Conservation (phyloP, 306 rosid genomes). For the Corylus avellana region DNA sequence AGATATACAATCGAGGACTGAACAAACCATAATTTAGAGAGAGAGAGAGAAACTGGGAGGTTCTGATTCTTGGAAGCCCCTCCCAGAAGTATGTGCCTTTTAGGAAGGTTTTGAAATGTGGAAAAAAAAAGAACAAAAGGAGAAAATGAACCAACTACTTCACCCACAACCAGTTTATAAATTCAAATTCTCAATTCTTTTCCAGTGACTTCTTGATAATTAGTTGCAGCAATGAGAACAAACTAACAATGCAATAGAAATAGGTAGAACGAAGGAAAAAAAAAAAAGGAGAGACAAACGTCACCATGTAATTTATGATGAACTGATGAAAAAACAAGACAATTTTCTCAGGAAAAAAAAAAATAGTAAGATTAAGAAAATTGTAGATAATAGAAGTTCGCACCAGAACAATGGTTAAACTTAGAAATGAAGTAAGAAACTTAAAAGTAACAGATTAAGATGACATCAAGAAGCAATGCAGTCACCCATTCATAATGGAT, state of each 20-base stretch:
- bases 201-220: background rate
- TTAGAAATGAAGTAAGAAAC: constrained; percentile 28
- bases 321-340: background rate
- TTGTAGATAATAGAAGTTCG: constrained; percentile 13
- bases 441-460: background rate
- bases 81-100: background rate
- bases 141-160: background rate
- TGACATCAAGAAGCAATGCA: constrained; percentile 19
- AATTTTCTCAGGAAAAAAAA: background rate
- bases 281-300: background rate
- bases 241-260: background rate
- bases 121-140: too few relatives aligned
- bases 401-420: constrained; percentile 10
- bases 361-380: constrained; percentile 1
- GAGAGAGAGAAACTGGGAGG: background rate
- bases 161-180: background rate
- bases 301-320: background rate
- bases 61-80: background rate
- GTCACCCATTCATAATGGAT: constrained; percentile 19
- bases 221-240: background rate
- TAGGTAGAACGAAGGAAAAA: background rate
- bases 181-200: background rate
- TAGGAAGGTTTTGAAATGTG: background rate
- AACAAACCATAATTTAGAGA: background rate
- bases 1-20: background rate